Percentiles rank a stretch among this genome's conserved stretches.
These are phyloP conservation scores for Cornus florida DNA, from an alignment of 148 eudicot genomes.

Conservation along the genomic window DNA sequence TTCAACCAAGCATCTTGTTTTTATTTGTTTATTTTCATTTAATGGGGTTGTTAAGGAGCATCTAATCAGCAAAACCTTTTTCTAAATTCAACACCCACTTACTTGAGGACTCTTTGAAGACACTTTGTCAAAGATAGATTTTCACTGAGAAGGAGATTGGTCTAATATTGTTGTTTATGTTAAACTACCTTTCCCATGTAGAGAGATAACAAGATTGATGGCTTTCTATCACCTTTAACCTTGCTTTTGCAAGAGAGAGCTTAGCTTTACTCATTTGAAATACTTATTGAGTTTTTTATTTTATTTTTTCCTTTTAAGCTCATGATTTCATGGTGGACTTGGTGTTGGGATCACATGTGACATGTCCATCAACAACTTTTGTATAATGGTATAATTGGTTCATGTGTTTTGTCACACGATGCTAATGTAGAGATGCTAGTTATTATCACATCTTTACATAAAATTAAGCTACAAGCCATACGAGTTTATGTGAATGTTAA, in stretches of 20 bases:
- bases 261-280: not conserved
- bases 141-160: not conserved
- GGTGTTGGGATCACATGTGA: not conserved
- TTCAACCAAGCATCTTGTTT: too few relatives aligned
- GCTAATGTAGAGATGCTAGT: too few relatives aligned
- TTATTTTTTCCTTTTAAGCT: not conserved
- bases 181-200: too few relatives aligned
- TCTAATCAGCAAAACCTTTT: not conserved
- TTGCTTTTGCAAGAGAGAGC: not conserved
- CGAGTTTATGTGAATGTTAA: too few relatives aligned
- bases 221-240: not conserved
- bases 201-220: not conserved
- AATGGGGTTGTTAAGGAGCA: not conserved
- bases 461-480: not conserved
- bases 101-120: not conserved
- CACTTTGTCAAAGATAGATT: not conserved
- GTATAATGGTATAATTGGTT: not conserved
- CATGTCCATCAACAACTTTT: not conserved
- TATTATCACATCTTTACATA: not conserved
- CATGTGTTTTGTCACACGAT: not conserved
- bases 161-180: too few relatives aligned
- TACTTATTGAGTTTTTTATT: not conserved
- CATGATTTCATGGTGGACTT: conserved; percentile 6
- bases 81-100: not conserved
- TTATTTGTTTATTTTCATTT: too few relatives aligned